Evolutionary conservation across 1,139 yeast species (phyloP), one percentile per base, ranked within the genome.

Genomic region (Yamadazyma taylorii): DNA sequence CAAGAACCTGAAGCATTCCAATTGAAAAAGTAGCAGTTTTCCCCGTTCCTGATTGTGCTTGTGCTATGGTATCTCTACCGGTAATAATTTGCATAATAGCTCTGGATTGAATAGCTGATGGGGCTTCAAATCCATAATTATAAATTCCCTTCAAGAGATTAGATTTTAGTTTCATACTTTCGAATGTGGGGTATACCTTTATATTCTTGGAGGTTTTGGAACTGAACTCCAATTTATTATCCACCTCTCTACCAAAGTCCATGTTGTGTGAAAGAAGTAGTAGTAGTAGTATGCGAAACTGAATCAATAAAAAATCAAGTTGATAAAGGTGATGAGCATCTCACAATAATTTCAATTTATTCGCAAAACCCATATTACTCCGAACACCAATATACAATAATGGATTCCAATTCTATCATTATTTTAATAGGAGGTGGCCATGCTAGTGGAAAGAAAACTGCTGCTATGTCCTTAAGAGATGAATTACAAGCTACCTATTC

Each of bases 31-130:
- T 92, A 15, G 97, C 98, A 0, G 98, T 92, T 61, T 92, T 92
- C 55, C 98, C 98, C 1, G 98, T 92, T 45, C 98, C 98, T 4
- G 96, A 87, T 60, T 92, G 98, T 9, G 97, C 97, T 63, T 92
- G 98, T 16, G 97, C 97, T 43, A 92, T 87, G 2, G 92, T 86
- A 59, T 92, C 98, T 52, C 83, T 77, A 4, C 97, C 97, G 36
- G 83, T 77, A 37, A 90, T 88, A 45, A 90, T 89, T 56, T 90
- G 97, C 66, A 85, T 77, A 40, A 92, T 92, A 24, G 97, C 98
- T 51, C 97, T 73, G 30, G 95, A 86, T 62, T 92, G 98, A 61
- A 92, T 92, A 6, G 97, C 89, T 17, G 96, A 87, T 13, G 98
- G 98, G 8, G 85, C 78, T 61, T 89, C 96, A 56, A 89, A 92